Conservation (phyloP, 495 filamentous ascomycete genomes). For the Talaromyces thailandensis region DNA sequence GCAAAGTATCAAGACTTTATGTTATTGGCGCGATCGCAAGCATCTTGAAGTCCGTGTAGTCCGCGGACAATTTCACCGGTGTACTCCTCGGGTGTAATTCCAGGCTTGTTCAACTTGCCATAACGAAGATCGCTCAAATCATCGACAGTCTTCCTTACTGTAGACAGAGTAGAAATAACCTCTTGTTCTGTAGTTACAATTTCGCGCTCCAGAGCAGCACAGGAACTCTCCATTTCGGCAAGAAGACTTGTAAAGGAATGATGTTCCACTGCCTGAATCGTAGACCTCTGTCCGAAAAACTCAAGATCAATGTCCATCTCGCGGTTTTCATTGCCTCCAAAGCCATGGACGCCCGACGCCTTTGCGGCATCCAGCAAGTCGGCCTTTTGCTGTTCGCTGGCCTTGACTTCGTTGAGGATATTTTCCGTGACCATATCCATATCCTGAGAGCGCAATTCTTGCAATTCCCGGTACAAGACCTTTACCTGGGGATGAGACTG, state of each 20-base stretch:
- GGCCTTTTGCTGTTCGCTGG: slow-evolving; percentile 52
- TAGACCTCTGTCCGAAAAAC: slow-evolving; percentile 53
- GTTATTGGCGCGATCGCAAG: slow-evolving; percentile 37
- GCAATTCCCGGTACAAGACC: slow-evolving; percentile 70
- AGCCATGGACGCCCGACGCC: slow-evolving; percentile 43
- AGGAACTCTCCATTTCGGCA: slow-evolving; percentile 57
- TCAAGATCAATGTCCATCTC: slow-evolving; percentile 65
- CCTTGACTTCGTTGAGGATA: slow-evolving; percentile 57
- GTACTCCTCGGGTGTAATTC: slow-evolving; percentile 48
- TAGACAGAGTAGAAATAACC: slow-evolving; percentile 47
- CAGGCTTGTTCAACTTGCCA: slow-evolving; percentile 57
- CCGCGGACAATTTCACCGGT: slow-evolving; percentile 45
- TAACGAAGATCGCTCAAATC: slow-evolving; percentile 77
- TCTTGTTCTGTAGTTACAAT: slow-evolving; percentile 55
- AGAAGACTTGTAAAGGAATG: slow-evolving; percentile 60
- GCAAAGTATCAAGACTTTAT: background rate
- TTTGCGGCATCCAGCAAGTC: slow-evolving; percentile 48
- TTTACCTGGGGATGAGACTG: slow-evolving; percentile 64
- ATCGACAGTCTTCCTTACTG: slow-evolving; percentile 54
- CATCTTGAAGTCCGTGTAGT: slow-evolving; percentile 50
- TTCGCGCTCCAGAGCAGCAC: slow-evolving; percentile 55
- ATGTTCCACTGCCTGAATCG: slow-evolving; percentile 23
- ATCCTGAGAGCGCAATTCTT: slow-evolving; percentile 58
- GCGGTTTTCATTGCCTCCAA: slow-evolving; percentile 49
- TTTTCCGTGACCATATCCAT: slow-evolving; percentile 58